Conservation (phyloP, 2,329 filamentous ascomycete species). For the Xylaria sp. region DNA sequence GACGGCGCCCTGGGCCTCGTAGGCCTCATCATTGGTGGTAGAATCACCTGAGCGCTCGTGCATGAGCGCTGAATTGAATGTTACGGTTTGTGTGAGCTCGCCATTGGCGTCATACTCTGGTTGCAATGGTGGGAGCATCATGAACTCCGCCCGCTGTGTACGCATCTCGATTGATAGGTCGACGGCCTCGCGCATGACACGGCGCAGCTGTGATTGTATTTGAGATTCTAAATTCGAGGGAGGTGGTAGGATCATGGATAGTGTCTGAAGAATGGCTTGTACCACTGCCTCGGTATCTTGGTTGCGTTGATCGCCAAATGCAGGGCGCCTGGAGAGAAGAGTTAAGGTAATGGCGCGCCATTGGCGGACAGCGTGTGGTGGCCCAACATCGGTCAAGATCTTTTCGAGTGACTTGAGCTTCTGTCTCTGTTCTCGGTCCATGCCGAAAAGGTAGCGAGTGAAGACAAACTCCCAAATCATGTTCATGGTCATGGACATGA, state of each 20-base stretch:
- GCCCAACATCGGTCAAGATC: conserved; percentile 85
- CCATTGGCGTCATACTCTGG: conserved; percentile 95
- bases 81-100: conserved; percentile 83
- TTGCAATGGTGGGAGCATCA: conserved; percentile 94
- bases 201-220: conserved; percentile 82
- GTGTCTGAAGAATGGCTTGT: conserved; percentile 83
- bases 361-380: conserved; percentile 86
- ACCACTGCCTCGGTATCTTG: conserved; percentile 96
- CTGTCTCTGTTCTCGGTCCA: conserved; percentile 96
- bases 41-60: conserved; percentile 81
- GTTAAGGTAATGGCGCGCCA: conserved; percentile 97
- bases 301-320: conserved; percentile 82
- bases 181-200: conserved; percentile 87
- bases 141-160: conserved; percentile 93
- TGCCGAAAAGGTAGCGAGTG: conserved; percentile 95
- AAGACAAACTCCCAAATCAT: conserved; percentile 99
- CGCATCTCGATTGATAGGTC: conserved; percentile 96
- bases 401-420: conserved; percentile 97
- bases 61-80: conserved; percentile 94
- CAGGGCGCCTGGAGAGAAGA: conserved; percentile 77
- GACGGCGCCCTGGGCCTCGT: conserved; percentile 76
- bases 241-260: conserved; percentile 85
- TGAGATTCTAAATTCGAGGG: conserved; percentile 80
- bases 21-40: conserved; percentile 72
- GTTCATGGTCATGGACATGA: conserved; percentile 98